These are phyloP conservation scores for Rehmannia glutinosa DNA, from an alignment of 257 asterid species.

Conservation along the genomic window DNA sequence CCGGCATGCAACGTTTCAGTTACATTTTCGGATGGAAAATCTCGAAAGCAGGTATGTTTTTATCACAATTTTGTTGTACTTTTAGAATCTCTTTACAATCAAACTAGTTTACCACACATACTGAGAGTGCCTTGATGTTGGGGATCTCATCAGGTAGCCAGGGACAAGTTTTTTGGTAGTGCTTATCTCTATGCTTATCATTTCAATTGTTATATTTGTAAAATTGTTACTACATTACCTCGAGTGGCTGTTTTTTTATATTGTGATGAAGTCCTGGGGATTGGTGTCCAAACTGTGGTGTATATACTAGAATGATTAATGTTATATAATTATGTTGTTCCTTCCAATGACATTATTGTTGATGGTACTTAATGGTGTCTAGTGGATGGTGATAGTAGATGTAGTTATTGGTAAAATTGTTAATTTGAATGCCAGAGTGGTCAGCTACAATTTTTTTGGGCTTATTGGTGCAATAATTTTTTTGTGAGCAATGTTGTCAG, in stretches of 20 bases:
- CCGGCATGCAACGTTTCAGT: conserved; percentile 71
- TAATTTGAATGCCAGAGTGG: neutral
- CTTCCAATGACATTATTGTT: neutral
- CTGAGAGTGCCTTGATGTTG: neutral
- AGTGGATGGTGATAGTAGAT: neutral
- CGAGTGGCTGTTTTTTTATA: neutral
- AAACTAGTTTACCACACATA: neutral
- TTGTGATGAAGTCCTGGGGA: neutral
- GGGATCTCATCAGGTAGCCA: neutral
- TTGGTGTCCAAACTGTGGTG: too few species aligned
- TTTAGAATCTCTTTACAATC: neutral
- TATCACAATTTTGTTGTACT: neutral
- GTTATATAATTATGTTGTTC: neutral
- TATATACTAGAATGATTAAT: neutral
- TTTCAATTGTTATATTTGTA: too few species aligned
- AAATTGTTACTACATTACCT: too few species aligned
- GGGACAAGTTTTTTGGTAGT: neutral
- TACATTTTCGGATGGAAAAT: conserved; percentile 66
- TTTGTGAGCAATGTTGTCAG: neutral
- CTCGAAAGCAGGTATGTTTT: conserved; percentile 65
- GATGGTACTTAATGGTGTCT: neutral
- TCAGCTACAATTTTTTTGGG: neutral
- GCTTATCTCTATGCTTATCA: too few species aligned
- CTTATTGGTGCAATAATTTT: neutral
- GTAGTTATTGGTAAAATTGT: neutral